Percentiles rank a stretch among this genome's conserved stretches.
Evolutionary conservation across 2,329 filamentous ascomycete genomes (phyloP).

Genomic region (Blastomyces gilchristii): DNA sequence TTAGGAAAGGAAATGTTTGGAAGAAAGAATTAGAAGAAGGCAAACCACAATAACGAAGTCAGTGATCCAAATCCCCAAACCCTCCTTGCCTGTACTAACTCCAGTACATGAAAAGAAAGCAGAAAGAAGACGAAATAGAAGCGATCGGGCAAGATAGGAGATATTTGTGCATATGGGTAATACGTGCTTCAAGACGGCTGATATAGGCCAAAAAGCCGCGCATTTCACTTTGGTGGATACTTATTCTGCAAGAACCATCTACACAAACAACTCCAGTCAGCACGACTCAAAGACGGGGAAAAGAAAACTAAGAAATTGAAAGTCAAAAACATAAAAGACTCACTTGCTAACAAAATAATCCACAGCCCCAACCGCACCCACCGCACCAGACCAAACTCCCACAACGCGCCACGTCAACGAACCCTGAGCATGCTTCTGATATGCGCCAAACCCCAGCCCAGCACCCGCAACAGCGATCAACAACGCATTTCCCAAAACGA

Average conservation of each 20-base stretch:
- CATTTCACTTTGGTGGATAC: constrained; percentile 39
- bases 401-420: constrained; percentile 39
- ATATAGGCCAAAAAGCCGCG: not conserved
- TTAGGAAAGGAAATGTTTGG: not conserved
- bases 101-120: not conserved
- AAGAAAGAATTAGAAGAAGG: not conserved
- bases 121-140: not conserved
- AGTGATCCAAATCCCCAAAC: not conserved
- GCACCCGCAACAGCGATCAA: constrained; percentile 32
- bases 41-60: not conserved
- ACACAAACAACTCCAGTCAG: constrained; percentile 2
- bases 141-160: not conserved
- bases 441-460: constrained; percentile 39
- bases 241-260: constrained; percentile 45
- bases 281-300: not conserved
- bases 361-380: constrained; percentile 36
- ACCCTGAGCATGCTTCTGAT: constrained; percentile 37
- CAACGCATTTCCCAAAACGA: constrained; percentile 38
- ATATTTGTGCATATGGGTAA: not conserved
- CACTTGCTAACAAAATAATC: constrained; percentile 44
- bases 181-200: not conserved
- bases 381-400: constrained; percentile 33
- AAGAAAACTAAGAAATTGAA: not conserved
- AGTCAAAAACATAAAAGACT: constrained; percentile 19
- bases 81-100: not conserved